Evolutionary conservation across 495 filamentous ascomycete species (phyloP), one percentile per base, ranked within the genome.

Genomic region (Lophiotrema nucula): DNA sequence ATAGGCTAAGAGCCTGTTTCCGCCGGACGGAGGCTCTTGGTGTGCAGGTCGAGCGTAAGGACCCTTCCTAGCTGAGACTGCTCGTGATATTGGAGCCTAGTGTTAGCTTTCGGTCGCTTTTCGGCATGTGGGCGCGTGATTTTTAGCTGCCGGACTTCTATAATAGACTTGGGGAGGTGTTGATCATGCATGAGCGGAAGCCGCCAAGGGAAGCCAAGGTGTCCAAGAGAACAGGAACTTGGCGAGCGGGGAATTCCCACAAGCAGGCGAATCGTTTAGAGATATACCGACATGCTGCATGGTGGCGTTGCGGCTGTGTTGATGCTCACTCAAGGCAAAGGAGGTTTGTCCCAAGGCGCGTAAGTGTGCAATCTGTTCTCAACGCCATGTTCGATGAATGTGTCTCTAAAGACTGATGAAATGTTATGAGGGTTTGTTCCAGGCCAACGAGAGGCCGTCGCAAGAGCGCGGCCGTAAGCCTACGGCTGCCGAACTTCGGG

Each of bases 231-330:
- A 43, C 10, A 18, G 19, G 8, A 6, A 43, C 8, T 10, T 43
- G 39, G 10, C 6, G 10, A 21, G 39, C 39, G 11, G 10, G 10
- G 39, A 8, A 12, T 8, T 12, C 39, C 10, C 11, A 43, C 10
- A 21, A 6, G 10, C 26, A 53, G 44, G 28, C 26, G 45, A 56
- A 61, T 60, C 38, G 49, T 41, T 31, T 28, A 39, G 58, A 51
- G 52, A 12, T n/a, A 26, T 8, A 39, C 23, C 11, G 23, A 38
- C 8, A 56, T 13, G 43, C 4, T 56, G 58, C 53, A 46, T 49
- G 58, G 47, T 50, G 58, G 58, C 58, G 58, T 46, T 62, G 58
- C 56, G 58, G 58, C 58, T 62, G 58, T 62, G 58, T 41, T 26
- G 27, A 22, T 23, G 26, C n/a, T 21, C 6, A 26, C 23, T 3